Conservation (phyloP, 768 basidiomycete species). For the Dacryopinax spathularia region DNA sequence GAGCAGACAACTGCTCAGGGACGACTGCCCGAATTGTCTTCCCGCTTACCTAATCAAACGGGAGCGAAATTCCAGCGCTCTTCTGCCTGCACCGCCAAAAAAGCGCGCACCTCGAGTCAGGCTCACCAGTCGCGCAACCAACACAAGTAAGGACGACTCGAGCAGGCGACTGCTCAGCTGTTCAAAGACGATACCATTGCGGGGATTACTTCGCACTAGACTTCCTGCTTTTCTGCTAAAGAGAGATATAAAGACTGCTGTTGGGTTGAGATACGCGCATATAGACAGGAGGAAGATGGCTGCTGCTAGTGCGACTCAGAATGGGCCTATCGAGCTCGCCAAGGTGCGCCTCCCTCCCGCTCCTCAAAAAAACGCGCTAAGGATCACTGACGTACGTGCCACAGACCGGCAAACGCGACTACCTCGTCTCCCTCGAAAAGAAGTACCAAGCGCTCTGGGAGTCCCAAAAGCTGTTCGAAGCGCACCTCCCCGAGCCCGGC, state of each 20-base stretch:
- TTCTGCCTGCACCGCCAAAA: neutral
- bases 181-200: neutral
- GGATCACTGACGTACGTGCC: conserved; percentile 3
- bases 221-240: neutral
- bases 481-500: conserved; percentile 57
- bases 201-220: neutral
- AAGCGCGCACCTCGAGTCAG: neutral
- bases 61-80: neutral
- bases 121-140: neutral
- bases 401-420: conserved; percentile 89
- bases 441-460: conserved; percentile 76
- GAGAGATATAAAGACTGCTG: too few species aligned
- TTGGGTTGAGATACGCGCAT: conserved; percentile 4
- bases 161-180: too few species aligned
- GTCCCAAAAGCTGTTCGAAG: conserved; percentile 64
- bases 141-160: too few species aligned
- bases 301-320: neutral
- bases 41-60: neutral
- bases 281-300: neutral
- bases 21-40: neutral
- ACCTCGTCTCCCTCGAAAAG: conserved; percentile 66
- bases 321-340: conserved; percentile 11
- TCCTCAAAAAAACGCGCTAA: neutral
- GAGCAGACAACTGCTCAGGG: neutral
- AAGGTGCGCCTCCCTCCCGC: conserved; percentile 6